Base-by-base conservation (phyloP, 2,329 filamentous ascomycete species). In the Ophiostoma sp. region DNA sequence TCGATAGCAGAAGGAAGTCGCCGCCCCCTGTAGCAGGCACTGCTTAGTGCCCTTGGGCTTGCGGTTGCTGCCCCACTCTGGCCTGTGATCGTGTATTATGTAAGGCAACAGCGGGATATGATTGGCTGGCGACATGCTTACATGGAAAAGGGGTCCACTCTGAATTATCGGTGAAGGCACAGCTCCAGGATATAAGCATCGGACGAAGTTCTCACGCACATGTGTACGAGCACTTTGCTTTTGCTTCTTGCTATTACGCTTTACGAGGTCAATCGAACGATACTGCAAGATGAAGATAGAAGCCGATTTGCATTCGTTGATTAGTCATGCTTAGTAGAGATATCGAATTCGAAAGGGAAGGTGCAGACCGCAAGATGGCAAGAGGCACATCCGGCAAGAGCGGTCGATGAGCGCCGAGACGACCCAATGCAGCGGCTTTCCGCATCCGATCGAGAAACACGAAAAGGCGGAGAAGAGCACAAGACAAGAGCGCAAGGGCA, bases 51-150 rank as follows among this genome's bases (percentile, higher is more conserved):
- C 6, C 8, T 42, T 27, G 5, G 36, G 60, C 38, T 63, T 38
- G 38, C 40, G 40, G 38, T 42, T 41, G 16, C 16, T 11, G 60
- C n/a, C 8, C 60, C 60, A 63, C 60, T 63, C 8, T 44, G 40
- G 60, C 38, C 27, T 63, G 40, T 63, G 40, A 63, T 44, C 3
- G 3, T 62, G 58, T n/a, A 62, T 62, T 62, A 62, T 12, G n/a
- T 63, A 63, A 63, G n/a, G 14, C 9, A 18, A 18, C 8, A 44
- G 14, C 9, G 12, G 3, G 8, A 42, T 63, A 0, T 44, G 0
- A 63, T 63, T 63, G 60, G 60, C 5, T 11, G 4, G 11, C 11
- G 4, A 2, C 4, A 42, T 7, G 60, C 40, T 63, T 63, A 63
- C 16, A 63, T 62, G 2, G 38, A 63, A 27, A 27, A 27, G 27